Evolutionary conservation across 2,329 filamentous ascomycete genomes (phyloP), one percentile per base, ranked within the genome.

Genomic region (Neobulgaria alba): DNA sequence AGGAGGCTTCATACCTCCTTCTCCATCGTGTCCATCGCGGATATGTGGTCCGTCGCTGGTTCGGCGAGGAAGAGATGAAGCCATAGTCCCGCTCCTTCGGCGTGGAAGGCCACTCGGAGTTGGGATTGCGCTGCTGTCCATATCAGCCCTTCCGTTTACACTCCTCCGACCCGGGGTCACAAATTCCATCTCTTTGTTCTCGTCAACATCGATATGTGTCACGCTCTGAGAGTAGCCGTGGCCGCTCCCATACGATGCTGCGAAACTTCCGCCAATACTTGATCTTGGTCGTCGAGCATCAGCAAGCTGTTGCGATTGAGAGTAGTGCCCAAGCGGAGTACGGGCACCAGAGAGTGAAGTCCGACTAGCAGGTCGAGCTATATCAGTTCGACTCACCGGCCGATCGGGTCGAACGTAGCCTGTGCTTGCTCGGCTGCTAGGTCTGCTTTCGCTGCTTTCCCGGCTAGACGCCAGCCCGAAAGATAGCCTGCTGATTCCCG

Each of bases 391-490:
- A 42, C 50, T 54, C 19, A 53, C 29, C 1, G 58, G 58, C 10
- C 57, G 47, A 33, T 59, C 57, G 3, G 52, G 47, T 10, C 54
- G 53, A 5, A 54, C 49, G 33, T 48, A 60, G 12, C 45, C 47
- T 10, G 43, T 42, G 35, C 57, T 58, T 18, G 57, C 51, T 26
- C 58, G 52, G 45, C 57, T 56, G 40, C 51, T 51, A 23, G 57
- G 49, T 41, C 52, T 42, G 33, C 54, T 59, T 21, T 54, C 47
- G 32, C 36, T 48, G 15, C 36, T 41, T 14, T 56, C 51, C 5
- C 77, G 69, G 53, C 72, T 75, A 2, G 78, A 73, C 8, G 79
- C 63, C 2, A 74, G 73, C 1, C 76, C 77, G 55, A 80, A 80
- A 1, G 78, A 82, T 5, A 82, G 61, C 10, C 79, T 69, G 49